These are phyloP conservation scores for Phytophthora brassicae DNA, from an alignment of 352 stramenopile species.

Conservation along the genomic window DNA sequence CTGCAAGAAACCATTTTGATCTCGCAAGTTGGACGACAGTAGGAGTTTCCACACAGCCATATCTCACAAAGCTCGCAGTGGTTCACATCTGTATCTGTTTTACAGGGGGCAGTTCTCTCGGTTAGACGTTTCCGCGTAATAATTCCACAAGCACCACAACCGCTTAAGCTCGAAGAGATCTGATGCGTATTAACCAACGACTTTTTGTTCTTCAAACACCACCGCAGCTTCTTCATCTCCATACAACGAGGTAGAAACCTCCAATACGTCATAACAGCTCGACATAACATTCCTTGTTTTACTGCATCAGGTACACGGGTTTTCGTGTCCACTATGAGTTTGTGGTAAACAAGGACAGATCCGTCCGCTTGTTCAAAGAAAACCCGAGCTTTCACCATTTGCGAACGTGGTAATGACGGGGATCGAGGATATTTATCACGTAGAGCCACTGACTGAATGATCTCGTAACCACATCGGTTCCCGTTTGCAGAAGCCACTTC, in stretches of 20 bases:
- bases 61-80: slow-evolving; percentile 5
- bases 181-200: background rate
- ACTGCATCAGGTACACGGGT: slow-evolving; percentile 20
- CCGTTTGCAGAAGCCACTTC: slow-evolving; percentile 11
- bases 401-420: slow-evolving; percentile 10
- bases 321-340: slow-evolving; percentile 27
- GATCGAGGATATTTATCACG: slow-evolving; percentile 1
- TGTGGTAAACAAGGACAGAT: slow-evolving; percentile 25
- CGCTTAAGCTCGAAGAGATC: background rate
- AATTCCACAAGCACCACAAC: slow-evolving; percentile 1
- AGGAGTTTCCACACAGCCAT: slow-evolving; percentile 1
- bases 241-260: slow-evolving; percentile 24
- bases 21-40: background rate
- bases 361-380: slow-evolving; percentile 25
- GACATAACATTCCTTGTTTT: slow-evolving; percentile 22
- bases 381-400: slow-evolving; percentile 15
- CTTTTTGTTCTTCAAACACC: slow-evolving; percentile 10
- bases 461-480: slow-evolving; percentile 22
- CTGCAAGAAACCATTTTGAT: slow-evolving; percentile 3
- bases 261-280: slow-evolving; percentile 17
- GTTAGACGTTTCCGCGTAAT: background rate
- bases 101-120: background rate
- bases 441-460: slow-evolving; percentile 24
- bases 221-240: slow-evolving; percentile 9
- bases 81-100: background rate